phyloP scores from a whole-genome alignment of 441 rosid genomes.

The Macaranga tanarius region DNA sequence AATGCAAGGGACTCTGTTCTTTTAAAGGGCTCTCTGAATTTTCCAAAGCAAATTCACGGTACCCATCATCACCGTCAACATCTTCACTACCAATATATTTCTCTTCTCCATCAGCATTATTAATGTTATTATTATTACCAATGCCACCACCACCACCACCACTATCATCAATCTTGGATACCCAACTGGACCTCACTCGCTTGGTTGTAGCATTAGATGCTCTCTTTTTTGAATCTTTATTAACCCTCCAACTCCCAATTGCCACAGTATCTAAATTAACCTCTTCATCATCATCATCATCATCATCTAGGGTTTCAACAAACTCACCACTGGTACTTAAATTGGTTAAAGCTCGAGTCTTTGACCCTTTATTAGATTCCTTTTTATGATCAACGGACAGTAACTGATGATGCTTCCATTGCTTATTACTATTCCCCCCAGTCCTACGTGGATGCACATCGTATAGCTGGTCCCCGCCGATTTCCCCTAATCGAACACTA shows the following conservation, averaged over 20 bases:
- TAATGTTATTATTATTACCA: constrained; percentile 23
- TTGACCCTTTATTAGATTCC: constrained; percentile 47
- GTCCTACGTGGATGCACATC: constrained; percentile 43
- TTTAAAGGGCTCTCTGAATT: constrained; percentile 62
- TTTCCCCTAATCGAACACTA: constrained; percentile 86
- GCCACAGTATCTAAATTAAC: constrained; percentile 50
- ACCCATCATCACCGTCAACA: constrained; percentile 42
- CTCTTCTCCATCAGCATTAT: constrained; percentile 38
- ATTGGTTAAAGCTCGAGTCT: constrained; percentile 66
- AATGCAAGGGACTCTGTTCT: constrained; percentile 56
- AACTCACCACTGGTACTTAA: constrained; percentile 35
- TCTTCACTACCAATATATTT: constrained; percentile 51
- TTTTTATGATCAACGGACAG: constrained; percentile 22
- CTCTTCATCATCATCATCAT: constrained; percentile 49
- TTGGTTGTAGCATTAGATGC: constrained; percentile 41
- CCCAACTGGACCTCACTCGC: constrained; percentile 65
- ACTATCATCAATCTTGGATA: constrained; percentile 43
- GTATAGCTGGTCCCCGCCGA: constrained; percentile 64
- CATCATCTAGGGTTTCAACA: constrained; percentile 59
- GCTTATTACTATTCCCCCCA: constrained; percentile 27
- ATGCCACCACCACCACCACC: constrained; percentile 23
- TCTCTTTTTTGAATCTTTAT: constrained; percentile 52
- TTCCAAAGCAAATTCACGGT: constrained; percentile 50
- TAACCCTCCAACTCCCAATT: constrained; percentile 68
- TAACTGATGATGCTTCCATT: constrained; percentile 33